Percentiles rank a stretch among this genome's conserved stretches.
Evolutionary conservation across 805 yeast genomes (phyloP).

Genomic region (Ascoidea asiatica): DNA sequence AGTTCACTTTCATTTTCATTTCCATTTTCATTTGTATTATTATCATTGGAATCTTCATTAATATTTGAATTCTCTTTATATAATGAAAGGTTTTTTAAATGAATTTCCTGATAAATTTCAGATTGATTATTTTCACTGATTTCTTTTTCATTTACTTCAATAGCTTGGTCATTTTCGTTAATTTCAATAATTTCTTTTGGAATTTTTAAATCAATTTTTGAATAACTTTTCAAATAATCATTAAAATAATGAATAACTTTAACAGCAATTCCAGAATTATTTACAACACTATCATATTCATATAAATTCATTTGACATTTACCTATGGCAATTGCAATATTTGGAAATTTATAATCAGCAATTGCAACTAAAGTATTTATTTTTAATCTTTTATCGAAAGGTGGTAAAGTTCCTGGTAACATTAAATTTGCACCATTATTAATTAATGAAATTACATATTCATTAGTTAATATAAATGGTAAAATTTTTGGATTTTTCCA

Average conservation of each 20-base stretch:
- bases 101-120: conserved; percentile 8
- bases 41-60: conserved; percentile 9
- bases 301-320: conserved; percentile 35
- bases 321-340: conserved; percentile 64
- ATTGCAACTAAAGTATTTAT: conserved; percentile 49
- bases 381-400: conserved; percentile 13
- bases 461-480: conserved; percentile 61
- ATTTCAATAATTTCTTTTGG: conserved; percentile 27
- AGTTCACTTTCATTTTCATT: conserved; percentile 5
- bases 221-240: conserved; percentile 47
- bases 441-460: conserved; percentile 57
- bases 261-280: conserved; percentile 70
- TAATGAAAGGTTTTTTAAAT: conserved; percentile 5
- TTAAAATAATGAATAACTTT: conserved; percentile 50
- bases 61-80: conserved; percentile 1
- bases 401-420: conserved; percentile 58
- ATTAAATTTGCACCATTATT: conserved; percentile 70
- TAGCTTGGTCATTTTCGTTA: conserved; percentile 11
- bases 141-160: conserved; percentile 9
- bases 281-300: conserved; percentile 32
- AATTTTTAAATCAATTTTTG: conserved; percentile 27
- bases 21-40: neutral
- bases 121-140: conserved; percentile 5
- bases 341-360: conserved; percentile 44
- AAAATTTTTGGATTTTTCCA: conserved; percentile 58